Evolutionary conservation across 768 basidiomycete genomes (phyloP).

Genomic region (Ephemerocybe angulata): DNA sequence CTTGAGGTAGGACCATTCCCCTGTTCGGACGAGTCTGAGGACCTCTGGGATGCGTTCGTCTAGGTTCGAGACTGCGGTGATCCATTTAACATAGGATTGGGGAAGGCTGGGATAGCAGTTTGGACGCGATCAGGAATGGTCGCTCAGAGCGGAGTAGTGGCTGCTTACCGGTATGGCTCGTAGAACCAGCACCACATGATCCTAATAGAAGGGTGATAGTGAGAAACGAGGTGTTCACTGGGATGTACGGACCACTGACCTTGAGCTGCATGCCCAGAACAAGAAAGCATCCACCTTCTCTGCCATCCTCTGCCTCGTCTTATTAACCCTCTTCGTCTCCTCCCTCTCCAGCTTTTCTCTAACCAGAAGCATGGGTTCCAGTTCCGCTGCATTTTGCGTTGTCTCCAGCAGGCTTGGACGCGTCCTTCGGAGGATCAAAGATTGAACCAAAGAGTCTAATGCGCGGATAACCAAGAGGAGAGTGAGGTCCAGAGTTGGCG

Average conservation of each 20-base stretch:
- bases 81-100: conserved; percentile 74
- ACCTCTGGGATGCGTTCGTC: conserved; percentile 55
- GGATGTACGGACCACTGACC: conserved; percentile 40
- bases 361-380: conserved; percentile 16
- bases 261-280: conserved; percentile 76
- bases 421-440: conserved; percentile 37
- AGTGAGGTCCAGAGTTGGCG: conserved; percentile 66
- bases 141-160: neutral
- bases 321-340: conserved; percentile 24
- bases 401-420: neutral
- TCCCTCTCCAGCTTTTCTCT: conserved; percentile 24
- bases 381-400: neutral
- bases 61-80: conserved; percentile 62
- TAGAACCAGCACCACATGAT: conserved; percentile 93
- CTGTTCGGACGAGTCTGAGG: conserved; percentile 50
- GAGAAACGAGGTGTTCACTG: neutral
- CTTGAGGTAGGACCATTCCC: conserved; percentile 57
- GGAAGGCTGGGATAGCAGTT: conserved; percentile 42
- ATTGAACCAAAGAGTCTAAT: conserved; percentile 57
- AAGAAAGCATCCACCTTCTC: conserved; percentile 61
- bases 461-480: conserved; percentile 68
- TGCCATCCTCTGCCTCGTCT: conserved; percentile 27
- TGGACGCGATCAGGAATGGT: neutral
- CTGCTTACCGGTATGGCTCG: conserved; percentile 57
- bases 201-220: conserved; percentile 33